Evolutionary conservation across 768 basidiomycete species (phyloP), one percentile per base, ranked within the genome.

Genomic region (Boletus tylopilopsis): DNA sequence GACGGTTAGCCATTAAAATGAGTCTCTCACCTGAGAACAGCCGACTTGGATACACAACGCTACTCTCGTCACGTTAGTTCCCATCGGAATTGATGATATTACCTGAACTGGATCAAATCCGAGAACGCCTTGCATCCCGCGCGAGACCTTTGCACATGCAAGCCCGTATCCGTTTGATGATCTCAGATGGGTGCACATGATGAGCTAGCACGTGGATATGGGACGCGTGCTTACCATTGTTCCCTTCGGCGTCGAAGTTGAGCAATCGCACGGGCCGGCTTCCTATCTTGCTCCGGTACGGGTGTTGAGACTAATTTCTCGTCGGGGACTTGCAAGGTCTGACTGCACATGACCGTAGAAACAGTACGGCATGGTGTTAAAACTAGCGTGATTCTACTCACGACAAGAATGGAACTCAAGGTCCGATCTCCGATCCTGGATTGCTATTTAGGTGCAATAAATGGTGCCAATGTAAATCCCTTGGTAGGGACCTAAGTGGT

Each of bases 401-500:
- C 30, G 34, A 56, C 12, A 23, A 53, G 41, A 49, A 59, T 13
- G 29, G 34, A 40, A 43, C 6, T 5, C 41, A 25, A 40, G 38
- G 23, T 38, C 32, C 29, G 30, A 32, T 22, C 34, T 16, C 42
- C n/a, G 22, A 11, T 10, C 32, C 39, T 24, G 12, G 32, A 27
- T 30, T 49, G 22, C 35, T 36, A 40, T 46, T 63, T 49, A 66
- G n/a, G 65, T 68, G 60, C 58, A 68, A 32, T 40, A 76, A 23
- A 74, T 66, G 5, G 78, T 79, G 36, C 83, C 82, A 34, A 84
- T 76, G 47, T 58, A 70, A 43, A 82, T 76, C 19, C 80, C 81
- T 48, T 82, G 64, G 53, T 76, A 78, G 9, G 76, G 73, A 53
- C 84, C 84, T 41, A 80, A 60, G 64, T 88, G 85, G 58, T 87